phyloP scores from a whole-genome alignment of 1,139 yeast species.

The Geotrichum siamense region DNA sequence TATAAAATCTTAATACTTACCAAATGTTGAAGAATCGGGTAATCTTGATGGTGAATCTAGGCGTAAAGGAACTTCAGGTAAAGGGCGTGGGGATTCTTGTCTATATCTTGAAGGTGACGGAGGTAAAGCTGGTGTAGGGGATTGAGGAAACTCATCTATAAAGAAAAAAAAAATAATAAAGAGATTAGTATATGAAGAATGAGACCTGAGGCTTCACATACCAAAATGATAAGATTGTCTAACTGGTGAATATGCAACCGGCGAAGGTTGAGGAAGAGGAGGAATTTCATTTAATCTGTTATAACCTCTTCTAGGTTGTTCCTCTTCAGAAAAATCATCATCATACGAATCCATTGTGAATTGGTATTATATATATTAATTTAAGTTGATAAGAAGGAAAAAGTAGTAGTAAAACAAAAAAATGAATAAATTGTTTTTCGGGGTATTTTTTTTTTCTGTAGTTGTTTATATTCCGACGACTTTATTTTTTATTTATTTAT shows the following conservation, averaged over 20 bases:
- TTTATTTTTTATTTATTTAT: too few relatives aligned
- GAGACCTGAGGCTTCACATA: slow-evolving; percentile 12
- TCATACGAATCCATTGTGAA: slow-evolving; percentile 5
- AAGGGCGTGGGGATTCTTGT: neutral
- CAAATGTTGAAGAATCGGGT: neutral
- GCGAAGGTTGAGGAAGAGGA: slow-evolving; percentile 18
- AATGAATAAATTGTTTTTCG: neutral
- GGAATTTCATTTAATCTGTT: slow-evolving; percentile 7
- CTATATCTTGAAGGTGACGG: neutral
- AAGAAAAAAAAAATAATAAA: neutral
- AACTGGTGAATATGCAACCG: slow-evolving; percentile 21
- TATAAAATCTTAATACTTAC: neutral
- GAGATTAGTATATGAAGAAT: neutral
- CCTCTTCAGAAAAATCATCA: neutral
- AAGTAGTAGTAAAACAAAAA: neutral
- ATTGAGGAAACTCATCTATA: slow-evolving; percentile 3
- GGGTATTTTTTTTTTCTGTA: neutral
- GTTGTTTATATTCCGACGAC: neutral
- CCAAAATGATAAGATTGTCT: slow-evolving; percentile 25
- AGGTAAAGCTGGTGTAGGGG: neutral
- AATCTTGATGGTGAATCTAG: neutral
- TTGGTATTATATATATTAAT: neutral
- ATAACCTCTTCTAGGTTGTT: neutral
- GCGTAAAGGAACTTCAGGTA: neutral
- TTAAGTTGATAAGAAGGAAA: neutral